These are phyloP conservation scores for Stephania japonica DNA, from an alignment of 164 flowering plant genomes.

Conservation along the genomic window DNA sequence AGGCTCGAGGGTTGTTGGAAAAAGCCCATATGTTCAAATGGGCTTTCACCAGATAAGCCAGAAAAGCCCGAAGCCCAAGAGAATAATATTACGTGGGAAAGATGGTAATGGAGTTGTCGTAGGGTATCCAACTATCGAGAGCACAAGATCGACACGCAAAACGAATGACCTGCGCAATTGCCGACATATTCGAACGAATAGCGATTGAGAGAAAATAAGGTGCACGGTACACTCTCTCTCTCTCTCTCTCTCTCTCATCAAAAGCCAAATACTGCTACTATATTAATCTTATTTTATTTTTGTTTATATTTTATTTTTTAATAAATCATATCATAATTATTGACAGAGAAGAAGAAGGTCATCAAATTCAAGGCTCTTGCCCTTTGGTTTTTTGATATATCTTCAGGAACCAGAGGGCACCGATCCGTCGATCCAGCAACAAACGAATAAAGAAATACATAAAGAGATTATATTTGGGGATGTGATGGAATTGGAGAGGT, in stretches of 20 bases:
- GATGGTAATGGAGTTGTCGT: too few relatives aligned
- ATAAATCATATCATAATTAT: not conserved
- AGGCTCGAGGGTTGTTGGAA: too few relatives aligned
- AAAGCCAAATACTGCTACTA: not conserved
- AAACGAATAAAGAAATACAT: not conserved
- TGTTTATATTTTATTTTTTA: not conserved
- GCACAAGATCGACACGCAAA: not conserved
- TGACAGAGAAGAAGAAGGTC: not conserved
- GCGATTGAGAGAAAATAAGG: not conserved
- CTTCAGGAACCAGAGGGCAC: not conserved
- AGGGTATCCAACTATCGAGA: not conserved
- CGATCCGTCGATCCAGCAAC: not conserved
- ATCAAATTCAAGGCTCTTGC: too few relatives aligned
- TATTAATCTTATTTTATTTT: not conserved
- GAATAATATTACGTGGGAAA: too few relatives aligned
- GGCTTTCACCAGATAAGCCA: too few relatives aligned
- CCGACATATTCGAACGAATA: not conserved
- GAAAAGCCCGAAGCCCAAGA: too few relatives aligned
- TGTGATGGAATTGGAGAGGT: not conserved
- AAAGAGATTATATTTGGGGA: not conserved
- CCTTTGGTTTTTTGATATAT: not conserved
- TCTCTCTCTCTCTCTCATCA: not conserved
- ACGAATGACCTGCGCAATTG: not conserved
- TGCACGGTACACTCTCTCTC: not conserved
- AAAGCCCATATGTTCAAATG: too few relatives aligned